These are phyloP conservation scores for Kwoniella sp. DNA, from an alignment of 768 basidiomycete genomes.

Conservation along the genomic window DNA sequence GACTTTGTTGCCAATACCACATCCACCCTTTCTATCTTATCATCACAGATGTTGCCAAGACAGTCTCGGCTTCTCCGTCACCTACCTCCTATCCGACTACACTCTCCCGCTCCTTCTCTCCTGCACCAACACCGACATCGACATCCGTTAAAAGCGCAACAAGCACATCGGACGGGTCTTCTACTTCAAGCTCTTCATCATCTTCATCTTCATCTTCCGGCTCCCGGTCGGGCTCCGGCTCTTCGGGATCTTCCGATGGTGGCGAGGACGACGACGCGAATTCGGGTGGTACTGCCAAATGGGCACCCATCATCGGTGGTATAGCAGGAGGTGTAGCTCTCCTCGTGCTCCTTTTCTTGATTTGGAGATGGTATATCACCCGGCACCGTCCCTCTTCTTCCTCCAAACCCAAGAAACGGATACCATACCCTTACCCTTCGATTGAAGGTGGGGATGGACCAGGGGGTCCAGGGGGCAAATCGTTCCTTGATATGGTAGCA, in stretches of 20 bases:
- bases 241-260: background rate
- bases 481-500: conserved; percentile 16
- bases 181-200: background rate
- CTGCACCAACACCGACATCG: conserved; percentile 21
- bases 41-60: conserved; percentile 11
- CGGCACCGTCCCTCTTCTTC: background rate
- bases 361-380: conserved; percentile 11
- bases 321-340: conserved; percentile 28
- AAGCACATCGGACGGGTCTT: no score
- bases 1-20: no score
- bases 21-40: no score
- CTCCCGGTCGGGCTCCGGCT: no score
- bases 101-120: conserved; percentile 38
- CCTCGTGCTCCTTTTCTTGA: conserved; percentile 22
- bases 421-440: conserved; percentile 12
- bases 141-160: no score
- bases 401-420: background rate
- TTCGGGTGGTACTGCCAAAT: conserved; percentile 1
- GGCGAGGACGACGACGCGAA: background rate
- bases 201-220: background rate
- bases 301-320: conserved; percentile 37
- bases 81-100: conserved; percentile 28
- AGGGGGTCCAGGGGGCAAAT: background rate
- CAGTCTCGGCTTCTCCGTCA: conserved; percentile 7
- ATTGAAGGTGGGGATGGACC: background rate